These are phyloP conservation scores for Xylaria sp. DNA, from an alignment of 2,329 filamentous ascomycete species.

Conservation along the genomic window DNA sequence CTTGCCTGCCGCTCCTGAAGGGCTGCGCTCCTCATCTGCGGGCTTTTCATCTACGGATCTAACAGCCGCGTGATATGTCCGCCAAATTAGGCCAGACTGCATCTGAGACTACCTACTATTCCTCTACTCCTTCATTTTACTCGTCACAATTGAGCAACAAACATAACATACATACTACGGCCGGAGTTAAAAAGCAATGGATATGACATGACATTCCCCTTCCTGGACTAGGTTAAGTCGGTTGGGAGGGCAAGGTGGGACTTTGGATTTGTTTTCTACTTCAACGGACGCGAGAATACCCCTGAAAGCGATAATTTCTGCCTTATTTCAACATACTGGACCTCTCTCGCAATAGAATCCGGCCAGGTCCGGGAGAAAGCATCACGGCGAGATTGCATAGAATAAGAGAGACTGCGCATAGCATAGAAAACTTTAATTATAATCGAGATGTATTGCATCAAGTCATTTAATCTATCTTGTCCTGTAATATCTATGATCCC, in stretches of 20 bases:
- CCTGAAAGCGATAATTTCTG: conserved; percentile 29
- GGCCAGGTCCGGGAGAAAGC: neutral
- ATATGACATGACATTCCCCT: neutral
- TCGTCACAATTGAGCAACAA: neutral
- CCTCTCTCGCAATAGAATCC: neutral
- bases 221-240: neutral
- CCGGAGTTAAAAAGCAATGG: neutral
- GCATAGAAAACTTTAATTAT: conserved; percentile 20
- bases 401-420: neutral
- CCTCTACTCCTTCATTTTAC: neutral
- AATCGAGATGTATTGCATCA: conserved; percentile 20
- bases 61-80: too few species aligned
- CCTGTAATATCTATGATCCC: neutral
- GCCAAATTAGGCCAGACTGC: too few species aligned
- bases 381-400: neutral
- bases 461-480: neutral
- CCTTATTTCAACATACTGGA: neutral
- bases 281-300: conserved; percentile 29
- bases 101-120: neutral
- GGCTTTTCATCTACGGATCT: too few species aligned
- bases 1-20: neutral
- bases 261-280: conserved; percentile 3
- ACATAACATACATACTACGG: neutral
- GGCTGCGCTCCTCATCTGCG: too few species aligned
- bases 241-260: neutral